Conservation (phyloP, 139 green algal genomes). For the Monoraphidium neglectum region DNA sequence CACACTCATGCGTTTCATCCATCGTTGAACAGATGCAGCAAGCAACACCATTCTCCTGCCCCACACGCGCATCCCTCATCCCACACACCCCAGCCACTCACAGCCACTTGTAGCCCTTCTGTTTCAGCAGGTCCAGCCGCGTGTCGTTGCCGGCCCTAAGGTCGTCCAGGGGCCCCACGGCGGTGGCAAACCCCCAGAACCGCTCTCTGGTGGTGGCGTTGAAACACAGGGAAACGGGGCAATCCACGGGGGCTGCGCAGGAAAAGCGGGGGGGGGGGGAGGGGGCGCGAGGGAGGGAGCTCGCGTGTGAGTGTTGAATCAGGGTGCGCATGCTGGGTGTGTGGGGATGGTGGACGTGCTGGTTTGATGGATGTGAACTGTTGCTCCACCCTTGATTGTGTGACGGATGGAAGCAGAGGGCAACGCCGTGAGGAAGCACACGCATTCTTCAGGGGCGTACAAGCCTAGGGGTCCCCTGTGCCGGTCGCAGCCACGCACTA, state of each 20-base stretch:
- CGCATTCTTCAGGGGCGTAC: too few species aligned
- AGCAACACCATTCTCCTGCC: background rate
- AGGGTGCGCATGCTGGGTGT: too few species aligned
- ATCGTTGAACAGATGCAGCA: background rate
- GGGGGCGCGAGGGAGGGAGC: background rate
- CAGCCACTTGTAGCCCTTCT: conserved; percentile 28
- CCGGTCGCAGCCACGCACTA: too few species aligned
- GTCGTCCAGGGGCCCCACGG: conserved; percentile 27
- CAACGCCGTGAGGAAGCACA: too few species aligned
- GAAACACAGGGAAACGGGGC: conserved; percentile 29
- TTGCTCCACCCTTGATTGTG: too few species aligned
- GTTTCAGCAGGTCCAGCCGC: conserved; percentile 23
- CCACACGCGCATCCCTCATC: background rate
- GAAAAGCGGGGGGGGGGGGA: background rate
- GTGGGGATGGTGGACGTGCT: too few species aligned
- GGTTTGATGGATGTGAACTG: too few species aligned
- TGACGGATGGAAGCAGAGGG: too few species aligned
- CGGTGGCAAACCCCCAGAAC: conserved; percentile 39
- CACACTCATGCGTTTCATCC: too few species aligned
- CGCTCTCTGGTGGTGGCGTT: conserved; percentile 29
- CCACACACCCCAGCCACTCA: conserved; percentile 7
- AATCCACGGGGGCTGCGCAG: conserved; percentile 10
- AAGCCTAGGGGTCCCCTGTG: too few species aligned
- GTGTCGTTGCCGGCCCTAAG: conserved; percentile 24
- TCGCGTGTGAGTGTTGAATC: too few species aligned